Percentiles rank a stretch among this genome's conserved stretches.
Conservation (phyloP, 2,329 filamentous ascomycete species). For the Periconia macrospinosa region DNA sequence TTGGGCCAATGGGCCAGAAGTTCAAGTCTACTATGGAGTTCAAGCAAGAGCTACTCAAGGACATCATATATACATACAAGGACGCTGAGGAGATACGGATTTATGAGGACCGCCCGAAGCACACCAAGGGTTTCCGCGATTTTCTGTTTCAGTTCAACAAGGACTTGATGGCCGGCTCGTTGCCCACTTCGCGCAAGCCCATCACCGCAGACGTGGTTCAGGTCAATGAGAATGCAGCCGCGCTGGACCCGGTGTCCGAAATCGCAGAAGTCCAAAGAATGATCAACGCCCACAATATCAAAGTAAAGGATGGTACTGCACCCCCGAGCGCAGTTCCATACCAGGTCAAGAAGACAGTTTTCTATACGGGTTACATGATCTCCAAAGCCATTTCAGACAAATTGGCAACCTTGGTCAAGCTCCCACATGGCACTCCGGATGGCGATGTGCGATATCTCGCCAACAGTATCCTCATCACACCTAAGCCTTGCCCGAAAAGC, state of each 20-base stretch:
- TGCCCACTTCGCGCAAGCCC: conserved; percentile 59
- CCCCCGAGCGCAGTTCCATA: conserved; percentile 55
- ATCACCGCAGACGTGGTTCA: conserved; percentile 82
- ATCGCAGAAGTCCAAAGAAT: conserved; percentile 84
- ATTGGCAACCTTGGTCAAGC: conserved; percentile 68
- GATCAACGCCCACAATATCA: conserved; percentile 81
- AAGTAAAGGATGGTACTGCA: conserved; percentile 52
- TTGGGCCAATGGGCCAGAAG: conserved; percentile 75
- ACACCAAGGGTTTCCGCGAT: conserved; percentile 77
- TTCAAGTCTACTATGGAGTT: conserved; percentile 87
- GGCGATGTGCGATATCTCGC: conserved; percentile 78
- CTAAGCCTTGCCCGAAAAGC: conserved; percentile 69
- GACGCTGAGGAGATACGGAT: conserved; percentile 77
- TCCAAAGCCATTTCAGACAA: conserved; percentile 69
- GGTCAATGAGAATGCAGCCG: conserved; percentile 74
- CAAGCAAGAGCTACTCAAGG: conserved; percentile 82
- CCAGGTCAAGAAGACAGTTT: conserved; percentile 81
- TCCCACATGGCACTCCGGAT: conserved; percentile 64
- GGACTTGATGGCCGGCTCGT: conserved; percentile 47
- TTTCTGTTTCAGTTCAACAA: conserved; percentile 81
- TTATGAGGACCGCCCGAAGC: conserved; percentile 65
- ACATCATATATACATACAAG: conserved; percentile 83
- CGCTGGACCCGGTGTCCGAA: conserved; percentile 76
- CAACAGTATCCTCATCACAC: conserved; percentile 88
- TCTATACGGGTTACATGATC: conserved; percentile 92